Evolutionary conservation across 208 protist genomes (phyloP), one percentile per base, ranked within the genome.

Genomic region (Acanthamoeba royreba): DNA sequence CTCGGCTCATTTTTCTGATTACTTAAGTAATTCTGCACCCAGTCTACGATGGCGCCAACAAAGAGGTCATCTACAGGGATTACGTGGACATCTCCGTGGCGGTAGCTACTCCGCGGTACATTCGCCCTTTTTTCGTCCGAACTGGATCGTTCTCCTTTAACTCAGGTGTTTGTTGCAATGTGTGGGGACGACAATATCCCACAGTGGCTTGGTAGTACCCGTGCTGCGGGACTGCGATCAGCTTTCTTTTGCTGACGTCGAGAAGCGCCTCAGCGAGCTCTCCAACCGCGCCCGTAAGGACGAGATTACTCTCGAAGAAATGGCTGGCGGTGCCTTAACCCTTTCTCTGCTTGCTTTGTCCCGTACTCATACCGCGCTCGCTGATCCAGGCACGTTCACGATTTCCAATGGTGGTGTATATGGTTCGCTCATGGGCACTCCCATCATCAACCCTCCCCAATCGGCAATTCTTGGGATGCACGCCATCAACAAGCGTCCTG

Each of bases 391-490:
- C 66, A 99, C 99, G 38, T 99, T 99, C 97, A 99, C 99, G 52
- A 99, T 99, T 95, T 99, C 98, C 46, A 99, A 99, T 96, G 99
- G 99, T 87, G 99, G 99, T 42, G 86, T 92, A 4, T 99, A 99
- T 74, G 99, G 99, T 45, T 99, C 98, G 40, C 98, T 99, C 96
- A 98, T 99, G 98, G 99, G 98, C 49, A 99, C 99, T 0, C 99
- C 99, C 38, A 99, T 99, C 96, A 98, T 99, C 95, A 99, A 99
- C 96, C 98, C 98, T 17, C 99, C 99, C 46, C 99, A 99, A 98
- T 98, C 98, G 31, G 99, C 99, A 47, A 99, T 99, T 95, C 97
- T 99, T 1, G 99, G 99, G 90, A 99, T 99, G 99, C 99, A 99
- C 95, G 99, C 97, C 40, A 99, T 98, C 90, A 99, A 99, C 96